Percentiles rank a stretch among this genome's conserved stretches.
Evolutionary conservation across 306 rosid genomes (phyloP).

Genomic region (Acacia acuminata): DNA sequence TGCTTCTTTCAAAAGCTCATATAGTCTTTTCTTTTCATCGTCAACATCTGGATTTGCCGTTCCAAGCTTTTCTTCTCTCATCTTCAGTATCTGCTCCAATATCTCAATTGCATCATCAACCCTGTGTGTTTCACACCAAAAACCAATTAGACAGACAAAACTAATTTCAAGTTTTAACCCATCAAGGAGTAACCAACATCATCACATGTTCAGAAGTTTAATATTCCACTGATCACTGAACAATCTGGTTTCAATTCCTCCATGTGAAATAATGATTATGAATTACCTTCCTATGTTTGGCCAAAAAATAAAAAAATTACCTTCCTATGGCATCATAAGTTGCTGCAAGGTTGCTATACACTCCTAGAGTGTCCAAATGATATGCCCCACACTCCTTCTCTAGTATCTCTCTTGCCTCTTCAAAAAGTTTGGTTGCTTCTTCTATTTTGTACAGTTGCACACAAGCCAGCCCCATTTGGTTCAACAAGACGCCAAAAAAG

Average conservation of each 20-base stretch:
- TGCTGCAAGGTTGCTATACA: slow-evolving; percentile 25
- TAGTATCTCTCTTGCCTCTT: slow-evolving; percentile 18
- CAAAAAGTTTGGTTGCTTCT: slow-evolving; percentile 18
- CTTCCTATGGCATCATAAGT: slow-evolving; percentile 25
- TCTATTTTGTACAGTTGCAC: slow-evolving; percentile 8
- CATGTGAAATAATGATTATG: neutral
- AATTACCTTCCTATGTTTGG: slow-evolving; percentile 1
- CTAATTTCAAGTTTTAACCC: neutral
- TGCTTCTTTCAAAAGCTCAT: slow-evolving; percentile 17
- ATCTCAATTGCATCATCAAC: slow-evolving; percentile 25
- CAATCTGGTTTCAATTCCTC: neutral
- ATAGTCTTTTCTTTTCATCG: slow-evolving; percentile 23
- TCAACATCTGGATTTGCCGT: slow-evolving; percentile 23
- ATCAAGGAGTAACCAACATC: neutral
- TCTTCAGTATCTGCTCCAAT: slow-evolving; percentile 16
- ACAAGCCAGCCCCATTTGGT: slow-evolving; percentile 23
- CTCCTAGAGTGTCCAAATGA: slow-evolving; percentile 25
- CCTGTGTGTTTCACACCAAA: neutral
- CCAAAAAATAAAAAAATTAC: neutral
- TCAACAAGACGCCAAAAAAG: slow-evolving; percentile 22
- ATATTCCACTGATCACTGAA: neutral
- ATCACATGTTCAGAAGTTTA: neutral
- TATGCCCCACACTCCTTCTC: slow-evolving; percentile 18
- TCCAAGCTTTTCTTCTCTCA: slow-evolving; percentile 26
- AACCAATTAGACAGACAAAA: neutral